Conservation (phyloP, 805 yeast species). For the Pichia cabralensis region DNA sequence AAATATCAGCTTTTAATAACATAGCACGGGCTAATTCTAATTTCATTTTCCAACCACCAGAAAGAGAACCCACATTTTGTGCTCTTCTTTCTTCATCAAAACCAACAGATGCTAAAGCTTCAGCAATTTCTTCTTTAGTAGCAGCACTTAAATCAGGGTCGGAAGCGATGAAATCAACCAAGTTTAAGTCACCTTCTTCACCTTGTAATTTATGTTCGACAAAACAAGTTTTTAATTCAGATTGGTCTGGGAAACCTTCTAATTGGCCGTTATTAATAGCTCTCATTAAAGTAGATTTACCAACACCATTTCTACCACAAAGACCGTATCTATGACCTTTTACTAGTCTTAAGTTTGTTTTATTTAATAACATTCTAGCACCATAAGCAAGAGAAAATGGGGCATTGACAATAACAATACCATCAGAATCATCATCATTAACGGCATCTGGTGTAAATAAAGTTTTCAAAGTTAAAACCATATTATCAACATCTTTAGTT, state of each 20-base stretch:
- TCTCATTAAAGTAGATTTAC: constrained; percentile 95
- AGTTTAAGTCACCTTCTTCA: constrained; percentile 81
- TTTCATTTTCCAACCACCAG: constrained; percentile 99
- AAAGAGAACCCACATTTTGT: constrained; percentile 86
- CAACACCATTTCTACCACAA: constrained; percentile 98
- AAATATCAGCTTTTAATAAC: constrained; percentile 93
- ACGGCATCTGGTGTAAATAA: constrained; percentile 45
- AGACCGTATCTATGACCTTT: constrained; percentile 97
- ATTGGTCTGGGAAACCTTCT: constrained; percentile 93
- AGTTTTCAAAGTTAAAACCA: constrained; percentile 40
- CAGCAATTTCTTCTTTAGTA: constrained; percentile 59
- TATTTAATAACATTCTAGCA: constrained; percentile 91
- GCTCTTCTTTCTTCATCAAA: constrained; percentile 83
- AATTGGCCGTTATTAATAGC: constrained; percentile 93
- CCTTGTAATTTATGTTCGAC: constrained; percentile 97
- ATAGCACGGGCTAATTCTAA: constrained; percentile 97
- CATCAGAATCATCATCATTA: constrained; percentile 62
- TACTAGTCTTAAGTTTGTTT: constrained; percentile 75
- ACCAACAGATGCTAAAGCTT: constrained; percentile 77
- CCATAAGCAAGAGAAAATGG: constrained; percentile 96
- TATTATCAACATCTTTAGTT: constrained; percentile 31
- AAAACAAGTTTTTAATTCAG: constrained; percentile 82
- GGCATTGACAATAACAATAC: constrained; percentile 85
- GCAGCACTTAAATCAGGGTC: constrained; percentile 72
- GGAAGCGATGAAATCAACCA: constrained; percentile 77